Evolutionary conservation across 2,329 filamentous ascomycete species (phyloP), one percentile per base, ranked within the genome.

Genomic region (Botrytis galanthina): DNA sequence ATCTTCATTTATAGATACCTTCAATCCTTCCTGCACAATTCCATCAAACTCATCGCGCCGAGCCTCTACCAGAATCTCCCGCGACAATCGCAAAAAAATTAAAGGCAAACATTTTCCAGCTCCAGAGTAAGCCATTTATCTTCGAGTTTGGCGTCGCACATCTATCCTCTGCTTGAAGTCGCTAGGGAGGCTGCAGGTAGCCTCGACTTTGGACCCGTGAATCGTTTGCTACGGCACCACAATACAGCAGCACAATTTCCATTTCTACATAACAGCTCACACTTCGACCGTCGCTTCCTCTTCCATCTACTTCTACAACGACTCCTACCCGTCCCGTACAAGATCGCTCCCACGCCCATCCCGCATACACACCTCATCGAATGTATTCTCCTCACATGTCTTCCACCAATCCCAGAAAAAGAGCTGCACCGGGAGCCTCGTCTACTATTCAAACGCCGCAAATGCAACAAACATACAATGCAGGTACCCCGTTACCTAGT

Each of bases 391-490:
- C 42, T 74, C 75, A 68, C 42, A 80, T 80, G 80, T 75, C 79
- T 80, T 76, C 87, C 73, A 82, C 84, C 63, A 88, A 88, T 76
- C 81, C 87, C 32, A 84, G 92, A 82, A 96, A 96, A 85, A 88
- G 93, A 81, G 86, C 91, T 77, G 92, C 93, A 64, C 91, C 93
- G 73, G 92, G 91, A 80, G 85, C 90, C 75, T 87, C 89, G 54
- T 91, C 93, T n/a, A 83, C 88, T 76, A 83, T 87, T 35, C 88
- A 89, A 48, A 80, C 85, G 68, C 84, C 85, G 57, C 84, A 84
- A 76, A 83, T 87, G 79, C 87, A 87, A 73, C 85, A 87, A 75
- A 83, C 85, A 73, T 85, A 85, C 66, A 81, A 86, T 75, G 80
- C 82, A 77, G 80, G 82, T 74, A 80, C 80, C 75, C 83, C 84